A percentile compares a stretch with the other conserved stretches of the same genome.
Evolutionary conservation across 305 asterid genomes (phyloP).

Genomic region (Rubia peregrina): DNA sequence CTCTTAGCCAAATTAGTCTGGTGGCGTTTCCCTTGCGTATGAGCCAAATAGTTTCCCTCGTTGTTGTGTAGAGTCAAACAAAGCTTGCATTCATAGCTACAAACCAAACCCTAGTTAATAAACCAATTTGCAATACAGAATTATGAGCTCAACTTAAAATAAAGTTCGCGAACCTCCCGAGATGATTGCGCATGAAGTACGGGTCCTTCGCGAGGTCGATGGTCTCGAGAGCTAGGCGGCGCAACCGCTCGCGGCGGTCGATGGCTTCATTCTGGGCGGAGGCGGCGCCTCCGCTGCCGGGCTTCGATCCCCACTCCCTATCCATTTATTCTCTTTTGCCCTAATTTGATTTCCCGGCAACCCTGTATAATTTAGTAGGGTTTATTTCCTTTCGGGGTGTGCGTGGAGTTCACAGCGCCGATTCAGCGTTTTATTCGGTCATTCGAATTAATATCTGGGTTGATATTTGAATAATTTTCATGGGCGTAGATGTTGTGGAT

Average conservation of each 20-base stretch:
- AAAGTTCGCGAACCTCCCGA: constrained; percentile 49
- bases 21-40: constrained; percentile 95
- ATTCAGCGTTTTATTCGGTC: background rate
- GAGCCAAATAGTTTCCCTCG: constrained; percentile 97
- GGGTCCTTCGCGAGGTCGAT: constrained; percentile 94
- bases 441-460: too few relatives aligned
- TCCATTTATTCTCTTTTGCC: constrained; percentile 37
- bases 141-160: background rate
- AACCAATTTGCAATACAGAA: background rate
- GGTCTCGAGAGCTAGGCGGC: constrained; percentile 83
- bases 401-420: background rate
- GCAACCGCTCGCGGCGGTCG: constrained; percentile 91
- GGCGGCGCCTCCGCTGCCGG: constrained; percentile 98
- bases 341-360: background rate
- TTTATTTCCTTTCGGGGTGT: background rate
- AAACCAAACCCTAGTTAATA: background rate
- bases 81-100: constrained; percentile 88
- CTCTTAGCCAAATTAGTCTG: constrained; percentile 97
- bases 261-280: constrained; percentile 91
- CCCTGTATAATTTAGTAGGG: background rate
- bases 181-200: constrained; percentile 94
- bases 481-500: background rate
- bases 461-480: background rate
- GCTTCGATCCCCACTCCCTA: constrained; percentile 98
- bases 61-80: constrained; percentile 93